Base-by-base conservation (phyloP, 2,329 filamentous ascomycete genomes). In the Claviceps spartinae region DNA sequence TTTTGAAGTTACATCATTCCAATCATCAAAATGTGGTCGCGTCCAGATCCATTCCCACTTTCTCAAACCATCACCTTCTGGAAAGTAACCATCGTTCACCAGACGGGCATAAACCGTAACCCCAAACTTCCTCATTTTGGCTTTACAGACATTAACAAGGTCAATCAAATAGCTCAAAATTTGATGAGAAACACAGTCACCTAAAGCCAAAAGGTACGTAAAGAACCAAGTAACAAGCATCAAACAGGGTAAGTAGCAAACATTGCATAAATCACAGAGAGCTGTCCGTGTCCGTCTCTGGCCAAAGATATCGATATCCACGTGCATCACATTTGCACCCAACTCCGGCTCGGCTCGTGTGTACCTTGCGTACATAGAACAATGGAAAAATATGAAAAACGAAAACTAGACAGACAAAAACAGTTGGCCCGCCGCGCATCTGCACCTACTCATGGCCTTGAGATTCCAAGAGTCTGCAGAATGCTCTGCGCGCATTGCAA, bases 401-500 rank as follows among this genome's bases (percentile, higher is more conserved):
- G 34, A 16, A 24, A 42, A 22, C 36, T 8, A 52, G 48, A 34
- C 13, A 47, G 42, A n/a, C 24, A 42, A 37, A 9, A 20, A 47
- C 34, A 34, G 4, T 11, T 34, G 30, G 9, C 9, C 30, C 30
- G 30, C 30, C 30, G 9, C 1, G 9, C 30, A 34, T 34, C 30
- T 34, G 30, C 30, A 11, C 30, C 36, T 49, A 52, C 48, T 66
- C 63, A 49, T 66, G 68, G 48, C 60, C 60, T 47, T 57, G 61
- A 18, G 58, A 49, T 34, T 54, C 57, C 59, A 56, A 66, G 67
- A 4, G 61, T 61, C 44, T 62, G 61, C 24, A 69, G 61, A 51
- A 70, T 63, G 46, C 65, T 62, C 47, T 68, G 60, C 4, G 67
- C 66, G 4, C 65, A 65, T 38, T 60, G 58, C 30, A 69, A 59